These are phyloP conservation scores for Chrysoporthe cubensis DNA, from an alignment of 2,329 filamentous ascomycete species.

Conservation along the genomic window DNA sequence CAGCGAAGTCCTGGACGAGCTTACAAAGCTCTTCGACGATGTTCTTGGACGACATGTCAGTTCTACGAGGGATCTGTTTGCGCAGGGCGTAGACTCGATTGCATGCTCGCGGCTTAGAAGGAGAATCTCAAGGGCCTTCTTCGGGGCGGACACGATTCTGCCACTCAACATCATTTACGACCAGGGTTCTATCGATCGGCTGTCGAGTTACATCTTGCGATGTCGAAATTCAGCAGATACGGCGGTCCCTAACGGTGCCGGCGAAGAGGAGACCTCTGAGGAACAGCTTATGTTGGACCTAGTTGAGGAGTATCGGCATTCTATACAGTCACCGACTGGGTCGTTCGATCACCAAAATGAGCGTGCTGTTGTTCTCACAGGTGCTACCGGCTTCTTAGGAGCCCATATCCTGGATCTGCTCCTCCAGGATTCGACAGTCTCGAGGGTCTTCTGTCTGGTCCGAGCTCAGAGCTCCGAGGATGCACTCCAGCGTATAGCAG, in stretches of 20 bases:
- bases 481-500: conserved; percentile 47
- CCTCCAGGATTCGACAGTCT: conserved; percentile 40
- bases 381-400: conserved; percentile 44
- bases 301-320: conserved; percentile 36
- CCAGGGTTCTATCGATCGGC: conserved; percentile 51
- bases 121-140: conserved; percentile 35
- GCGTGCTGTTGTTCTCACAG: conserved; percentile 34
- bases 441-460: conserved; percentile 60
- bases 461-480: conserved; percentile 49
- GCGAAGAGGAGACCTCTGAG: conserved; percentile 16
- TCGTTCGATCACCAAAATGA: conserved; percentile 16
- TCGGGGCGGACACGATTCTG: conserved; percentile 36
- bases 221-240: conserved; percentile 15
- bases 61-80: conserved; percentile 56
- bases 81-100: conserved; percentile 63
- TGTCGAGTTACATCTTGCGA: conserved; percentile 34
- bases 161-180: conserved; percentile 65
- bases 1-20: conserved; percentile 39
- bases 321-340: conserved; percentile 19
- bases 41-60: conserved; percentile 37
- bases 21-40: conserved; percentile 40
- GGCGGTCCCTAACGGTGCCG: conserved; percentile 5
- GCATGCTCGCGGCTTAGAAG: conserved; percentile 56
- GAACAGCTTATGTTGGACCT: conserved; percentile 35
- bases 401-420: conserved; percentile 54